Evolutionary conservation across 1,284 basidiomycete genomes (phyloP), one percentile per base, ranked within the genome.

Genomic region (Sparassis latifolia): DNA sequence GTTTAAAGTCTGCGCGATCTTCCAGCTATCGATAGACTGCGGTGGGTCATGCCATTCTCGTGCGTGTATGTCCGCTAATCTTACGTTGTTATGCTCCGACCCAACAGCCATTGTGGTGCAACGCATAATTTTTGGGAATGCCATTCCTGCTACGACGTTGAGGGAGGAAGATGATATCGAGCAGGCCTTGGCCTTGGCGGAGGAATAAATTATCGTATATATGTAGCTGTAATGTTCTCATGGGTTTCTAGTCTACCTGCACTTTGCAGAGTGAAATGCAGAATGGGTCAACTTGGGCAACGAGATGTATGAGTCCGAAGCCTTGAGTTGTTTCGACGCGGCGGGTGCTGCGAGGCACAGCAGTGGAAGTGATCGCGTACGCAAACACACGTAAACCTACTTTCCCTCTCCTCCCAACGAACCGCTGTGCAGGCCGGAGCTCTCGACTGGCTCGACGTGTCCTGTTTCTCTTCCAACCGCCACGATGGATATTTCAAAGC

Each of bases 1-100:
- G 58, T 92, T 91, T 71, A 84, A 85, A 66, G 78, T 81, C 32
- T 91, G 89, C 58, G 83, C 86, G 1, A 74, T 91, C 51, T 90
- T 92, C 62, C 89, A 92, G 61, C 67, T 92, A 44, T 86, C 84
- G 3, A 69, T 91, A 39, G 89, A 92, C 64, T 66, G 77, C 56
- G 84, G 88, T 88, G 55, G 60, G 85, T 63, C 20, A 32, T 46
- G 44, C 30, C 7, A 5, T 12, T 33, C n/a, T 51, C 39, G 45
- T 28, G 3, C 42, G 27, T 35, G 28, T 20, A 9, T 29, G 44
- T 45, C 42, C 10, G 31, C n/a, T 29, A 4, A 4, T 20, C 37
- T 12, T 40, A 7, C 12, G n/a, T 20, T 27, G 38, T 48, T 50
- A 10, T 42, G 31, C 47, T 48, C 44, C 46, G 20, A 20, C 20